These are phyloP conservation scores for Neurospora sp. DNA, from an alignment of 495 filamentous ascomycete species.

Conservation along the genomic window DNA sequence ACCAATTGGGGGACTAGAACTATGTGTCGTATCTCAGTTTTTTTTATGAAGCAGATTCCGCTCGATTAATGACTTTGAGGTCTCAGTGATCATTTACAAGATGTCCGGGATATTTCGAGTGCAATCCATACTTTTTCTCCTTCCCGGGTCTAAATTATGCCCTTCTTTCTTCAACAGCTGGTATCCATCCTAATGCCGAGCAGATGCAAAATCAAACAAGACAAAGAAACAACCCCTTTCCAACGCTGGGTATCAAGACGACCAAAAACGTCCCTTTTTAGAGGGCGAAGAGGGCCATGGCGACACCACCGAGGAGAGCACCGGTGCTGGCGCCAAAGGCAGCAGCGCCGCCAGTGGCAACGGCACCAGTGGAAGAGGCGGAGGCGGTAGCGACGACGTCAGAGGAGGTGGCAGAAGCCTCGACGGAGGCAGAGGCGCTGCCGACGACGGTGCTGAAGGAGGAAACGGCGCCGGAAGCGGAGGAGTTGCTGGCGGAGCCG, in stretches of 20 bases:
- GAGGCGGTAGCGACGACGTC: conserved; percentile 1
- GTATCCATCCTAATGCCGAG: not conserved
- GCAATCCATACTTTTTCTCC: not conserved
- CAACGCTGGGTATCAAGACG: not conserved
- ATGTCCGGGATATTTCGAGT: not conserved
- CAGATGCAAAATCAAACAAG: not conserved
- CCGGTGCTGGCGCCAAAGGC: conserved; percentile 24
- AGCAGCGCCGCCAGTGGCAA: conserved; percentile 22
- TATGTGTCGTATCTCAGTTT: not conserved
- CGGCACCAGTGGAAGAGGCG: conserved; percentile 3
- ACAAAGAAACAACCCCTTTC: not conserved
- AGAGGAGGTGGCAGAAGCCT: conserved; percentile 2
- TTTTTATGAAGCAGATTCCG: not conserved
- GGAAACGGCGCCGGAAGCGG: conserved; percentile 3
- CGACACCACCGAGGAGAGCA: conserved; percentile 30
- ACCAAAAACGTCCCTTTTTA: conserved; percentile 14
- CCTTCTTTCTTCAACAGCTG: not conserved
- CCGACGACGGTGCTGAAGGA: conserved; percentile 1
- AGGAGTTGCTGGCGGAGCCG: not conserved
- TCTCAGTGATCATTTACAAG: not conserved
- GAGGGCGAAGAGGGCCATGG: conserved; percentile 30
- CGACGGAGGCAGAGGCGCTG: conserved; percentile 4
- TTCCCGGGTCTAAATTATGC: not conserved
- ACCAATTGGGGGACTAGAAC: not conserved
- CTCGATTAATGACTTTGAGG: not conserved